Evolutionary conservation across 495 filamentous ascomycete genomes (phyloP).

Genomic region (Copromyces sp.): DNA sequence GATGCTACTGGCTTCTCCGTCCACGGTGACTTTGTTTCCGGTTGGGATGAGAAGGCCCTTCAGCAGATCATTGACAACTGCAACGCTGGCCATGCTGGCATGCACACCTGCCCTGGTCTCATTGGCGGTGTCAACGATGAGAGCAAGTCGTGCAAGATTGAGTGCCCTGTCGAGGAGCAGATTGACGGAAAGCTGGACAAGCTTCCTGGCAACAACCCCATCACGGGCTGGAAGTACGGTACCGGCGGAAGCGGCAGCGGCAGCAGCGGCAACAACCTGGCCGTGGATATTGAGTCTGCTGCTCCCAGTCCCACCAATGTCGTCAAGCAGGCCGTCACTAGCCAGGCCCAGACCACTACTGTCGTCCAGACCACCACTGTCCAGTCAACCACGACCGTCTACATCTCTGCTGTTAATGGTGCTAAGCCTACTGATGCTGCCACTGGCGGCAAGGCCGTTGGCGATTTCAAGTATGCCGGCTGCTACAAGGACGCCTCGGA

Average conservation of each 20-base stretch:
- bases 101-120: slow-evolving; percentile 46
- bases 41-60: slow-evolving; percentile 54
- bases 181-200: slow-evolving; percentile 22
- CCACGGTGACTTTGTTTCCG: slow-evolving; percentile 65
- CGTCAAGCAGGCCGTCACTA: slow-evolving; percentile 6
- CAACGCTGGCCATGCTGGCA: slow-evolving; percentile 39
- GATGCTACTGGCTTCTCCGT: slow-evolving; percentile 47
- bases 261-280: slow-evolving; percentile 11
- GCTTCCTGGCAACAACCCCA: slow-evolving; percentile 51
- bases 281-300: slow-evolving; percentile 3
- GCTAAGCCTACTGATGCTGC: slow-evolving; percentile 11
- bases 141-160: slow-evolving; percentile 36
- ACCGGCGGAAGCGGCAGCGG: slow-evolving; percentile 19
- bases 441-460: slow-evolving; percentile 8
- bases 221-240: slow-evolving; percentile 30
- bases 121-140: slow-evolving; percentile 30
- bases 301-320: background rate
- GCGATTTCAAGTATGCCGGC: slow-evolving; percentile 23
- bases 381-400: slow-evolving; percentile 41
- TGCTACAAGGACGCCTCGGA: slow-evolving; percentile 23
- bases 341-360: slow-evolving; percentile 16
- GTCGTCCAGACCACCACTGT: slow-evolving; percentile 32
- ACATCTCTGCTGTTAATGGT: slow-evolving; percentile 20
- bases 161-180: slow-evolving; percentile 28
- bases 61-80: slow-evolving; percentile 51